A percentile compares a stretch with the other conserved stretches of the same genome.
phyloP scores from a whole-genome alignment of 768 basidiomycete species.

The Phylloporus sp. region DNA sequence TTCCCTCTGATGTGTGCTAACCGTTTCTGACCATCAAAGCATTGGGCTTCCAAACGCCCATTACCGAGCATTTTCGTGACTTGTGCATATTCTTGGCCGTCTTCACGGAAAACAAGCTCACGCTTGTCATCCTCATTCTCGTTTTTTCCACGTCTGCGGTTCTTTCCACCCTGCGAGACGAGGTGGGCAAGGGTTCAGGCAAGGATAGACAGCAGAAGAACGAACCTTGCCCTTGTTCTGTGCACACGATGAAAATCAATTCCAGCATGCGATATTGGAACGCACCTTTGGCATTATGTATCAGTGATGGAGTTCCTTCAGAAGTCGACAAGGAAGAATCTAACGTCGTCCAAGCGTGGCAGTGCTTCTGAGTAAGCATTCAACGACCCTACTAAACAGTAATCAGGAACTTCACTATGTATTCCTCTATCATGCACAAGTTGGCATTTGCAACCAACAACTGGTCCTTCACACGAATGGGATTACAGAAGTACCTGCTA shows the following conservation, averaged over 20 bases:
- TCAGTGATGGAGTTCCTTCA: not conserved
- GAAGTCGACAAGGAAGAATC: not conserved
- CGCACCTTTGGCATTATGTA: conserved; percentile 25
- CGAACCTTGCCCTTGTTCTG: conserved; percentile 29
- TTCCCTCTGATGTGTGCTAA: conserved; percentile 97
- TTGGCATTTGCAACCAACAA: too few species aligned
- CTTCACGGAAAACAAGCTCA: conserved; percentile 97
- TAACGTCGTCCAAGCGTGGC: conserved; percentile 7
- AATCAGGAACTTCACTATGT: too few species aligned
- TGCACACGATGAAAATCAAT: conserved; percentile 1
- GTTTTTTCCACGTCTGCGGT: conserved; percentile 99
- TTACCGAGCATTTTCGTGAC: conserved; percentile 99
- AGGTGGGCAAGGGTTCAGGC: not conserved
- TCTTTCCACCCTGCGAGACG: conserved; percentile 85
- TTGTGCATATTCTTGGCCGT: conserved; percentile 98
- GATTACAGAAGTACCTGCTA: too few species aligned
- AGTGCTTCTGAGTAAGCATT: conserved; percentile 9
- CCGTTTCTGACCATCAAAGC: conserved; percentile 98
- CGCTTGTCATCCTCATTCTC: conserved; percentile 99
- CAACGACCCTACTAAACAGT: too few species aligned
- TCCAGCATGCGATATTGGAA: not conserved
- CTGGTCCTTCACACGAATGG: too few species aligned
- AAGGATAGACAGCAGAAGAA: not conserved
- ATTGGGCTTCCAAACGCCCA: conserved; percentile 91
- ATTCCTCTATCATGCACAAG: too few species aligned